These are phyloP conservation scores for Coriaria nepalensis DNA, from an alignment of 306 rosid genomes.

Conservation along the genomic window DNA sequence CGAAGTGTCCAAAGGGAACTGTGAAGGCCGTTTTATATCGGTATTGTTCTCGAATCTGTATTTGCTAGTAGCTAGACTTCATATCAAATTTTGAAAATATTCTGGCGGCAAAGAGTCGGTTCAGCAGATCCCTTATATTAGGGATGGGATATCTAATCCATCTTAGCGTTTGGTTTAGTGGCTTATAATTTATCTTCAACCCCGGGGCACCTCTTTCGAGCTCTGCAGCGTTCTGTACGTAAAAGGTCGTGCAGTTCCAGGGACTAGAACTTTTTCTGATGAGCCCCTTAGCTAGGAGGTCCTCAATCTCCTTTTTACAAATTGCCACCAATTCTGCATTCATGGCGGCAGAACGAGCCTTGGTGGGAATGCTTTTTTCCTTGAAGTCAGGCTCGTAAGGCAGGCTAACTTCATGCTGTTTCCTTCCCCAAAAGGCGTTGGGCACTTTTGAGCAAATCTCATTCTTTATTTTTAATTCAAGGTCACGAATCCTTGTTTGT, in stretches of 20 bases:
- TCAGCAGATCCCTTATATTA: background rate
- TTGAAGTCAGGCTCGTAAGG: background rate
- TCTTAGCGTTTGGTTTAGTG: background rate
- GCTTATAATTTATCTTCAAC: background rate
- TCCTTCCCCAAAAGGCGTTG: background rate
- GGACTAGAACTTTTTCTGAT: background rate
- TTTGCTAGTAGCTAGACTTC: background rate
- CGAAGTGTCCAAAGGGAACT: background rate
- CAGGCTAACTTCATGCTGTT: background rate
- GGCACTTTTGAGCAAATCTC: background rate
- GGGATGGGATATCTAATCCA: background rate
- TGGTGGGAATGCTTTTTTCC: background rate
- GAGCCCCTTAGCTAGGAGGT: background rate
- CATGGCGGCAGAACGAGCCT: background rate
- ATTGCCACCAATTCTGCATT: background rate
- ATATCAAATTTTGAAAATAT: background rate
- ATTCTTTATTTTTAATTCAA: background rate
- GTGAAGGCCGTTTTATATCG: background rate
- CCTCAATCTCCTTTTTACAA: background rate
- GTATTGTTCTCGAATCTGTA: background rate
- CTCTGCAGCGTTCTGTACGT: no score
- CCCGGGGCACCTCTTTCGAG: no score
- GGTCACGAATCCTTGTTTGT: background rate
- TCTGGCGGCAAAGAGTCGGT: background rate
- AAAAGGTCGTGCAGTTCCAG: background rate